Base-by-base conservation (phyloP, 2,329 filamentous ascomycete species). In the Pseudogymnoascus destructans region DNA sequence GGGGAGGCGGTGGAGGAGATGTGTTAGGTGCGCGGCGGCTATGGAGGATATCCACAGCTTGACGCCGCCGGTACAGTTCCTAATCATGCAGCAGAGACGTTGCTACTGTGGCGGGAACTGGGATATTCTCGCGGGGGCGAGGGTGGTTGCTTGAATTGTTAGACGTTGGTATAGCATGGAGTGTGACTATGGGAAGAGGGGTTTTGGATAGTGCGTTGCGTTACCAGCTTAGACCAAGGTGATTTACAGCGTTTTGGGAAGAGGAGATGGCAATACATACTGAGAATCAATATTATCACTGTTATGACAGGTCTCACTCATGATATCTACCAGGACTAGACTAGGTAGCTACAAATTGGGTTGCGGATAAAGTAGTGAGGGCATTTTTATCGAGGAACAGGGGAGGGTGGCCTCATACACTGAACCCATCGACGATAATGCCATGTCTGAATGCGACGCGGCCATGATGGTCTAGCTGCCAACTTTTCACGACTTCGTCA, bases 21-120 rank as follows among this genome's bases (percentile, higher is more conserved):
- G 68, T 59, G 66, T 67, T 1, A 64, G 68, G 56, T 70, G 68
- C 59, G 64, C 68, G 10, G 64, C 67, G 15, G 67, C 69, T 0
- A 69, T 69, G 64, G 68, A 69, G 61, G 68, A 70, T 63, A 63
- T 67, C 19, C 55, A 66, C 33, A 65, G 61, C 30, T 62, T 65
- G 55, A 67, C 64, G 46, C 63, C 62, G 17, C 60, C 64, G n/a
- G 58, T 70, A 54, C 66, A 69, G 57, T 70, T 67, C 67, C 38
- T 70, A 59, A 62, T 66, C 52, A 67, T 69, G 67, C 68, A 70
- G 62, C 66, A 69, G 58, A 61, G 67, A 35, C 59, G 67, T 6
- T 70, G 68, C 42, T 69, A 66, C 57, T 70, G 68, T 59, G 63
- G 64, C 49, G 68, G 68, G 15, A 66, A 66, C 62, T 70, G 68